Percentiles rank a stretch among this genome's conserved stretches.
phyloP scores from a whole-genome alignment of 1,139 yeast species.

The Geotrichum restrictum region DNA sequence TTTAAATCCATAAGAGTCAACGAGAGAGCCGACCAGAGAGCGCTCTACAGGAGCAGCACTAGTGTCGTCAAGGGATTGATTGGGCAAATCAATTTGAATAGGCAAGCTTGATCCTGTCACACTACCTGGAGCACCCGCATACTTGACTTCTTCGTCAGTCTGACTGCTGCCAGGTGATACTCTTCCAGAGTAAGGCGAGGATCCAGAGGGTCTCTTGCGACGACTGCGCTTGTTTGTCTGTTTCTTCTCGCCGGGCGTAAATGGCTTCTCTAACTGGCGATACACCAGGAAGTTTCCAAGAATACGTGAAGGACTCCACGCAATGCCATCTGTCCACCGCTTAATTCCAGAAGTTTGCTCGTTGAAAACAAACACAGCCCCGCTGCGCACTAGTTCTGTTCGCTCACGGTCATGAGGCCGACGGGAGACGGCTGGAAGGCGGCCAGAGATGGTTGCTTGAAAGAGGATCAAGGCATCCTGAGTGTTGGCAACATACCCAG shows the following conservation, averaged over 20 bases:
- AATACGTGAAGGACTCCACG: conserved; percentile 89
- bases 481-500: conserved; percentile 76
- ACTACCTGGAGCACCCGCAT: conserved; percentile 14
- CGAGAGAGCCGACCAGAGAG: conserved; percentile 52
- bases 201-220: conserved; percentile 7
- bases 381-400: conserved; percentile 59
- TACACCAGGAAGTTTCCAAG: conserved; percentile 79
- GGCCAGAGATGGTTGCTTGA: conserved; percentile 67
- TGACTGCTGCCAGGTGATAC: conserved; percentile 1
- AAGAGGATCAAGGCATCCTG: conserved; percentile 79
- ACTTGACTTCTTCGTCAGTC: conserved; percentile 17
- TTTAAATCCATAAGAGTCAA: conserved; percentile 62
- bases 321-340: conserved; percentile 91
- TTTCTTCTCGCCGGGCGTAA: conserved; percentile 43
- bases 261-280: conserved; percentile 65
- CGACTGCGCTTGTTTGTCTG: conserved; percentile 34
- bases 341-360: conserved; percentile 81
- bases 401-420: conserved; percentile 84
- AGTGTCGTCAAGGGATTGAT: conserved; percentile 1
- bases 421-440: conserved; percentile 60
- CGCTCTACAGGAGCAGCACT: conserved; percentile 31
- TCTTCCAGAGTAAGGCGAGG: conserved; percentile 10
- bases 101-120: conserved; percentile 20
- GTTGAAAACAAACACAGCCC: conserved; percentile 78
- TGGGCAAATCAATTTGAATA: conserved; percentile 18